Base-by-base conservation (phyloP, 352 stramenopile species). In the Phytopythium oedochilum region DNA sequence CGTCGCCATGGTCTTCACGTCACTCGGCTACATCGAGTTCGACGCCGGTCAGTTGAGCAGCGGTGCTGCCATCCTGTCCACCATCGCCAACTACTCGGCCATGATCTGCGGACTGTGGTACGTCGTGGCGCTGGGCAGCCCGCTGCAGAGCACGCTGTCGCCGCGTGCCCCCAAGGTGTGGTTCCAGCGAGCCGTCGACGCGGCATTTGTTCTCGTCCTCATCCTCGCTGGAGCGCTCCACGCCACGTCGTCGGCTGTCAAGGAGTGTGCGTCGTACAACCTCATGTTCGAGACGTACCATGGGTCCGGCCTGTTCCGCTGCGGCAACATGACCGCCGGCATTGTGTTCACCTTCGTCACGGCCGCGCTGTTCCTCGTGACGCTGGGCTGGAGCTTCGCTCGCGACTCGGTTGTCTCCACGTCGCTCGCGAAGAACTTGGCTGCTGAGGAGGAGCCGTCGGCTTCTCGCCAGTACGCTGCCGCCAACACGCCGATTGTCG, bases 281-380 rank as follows among this genome's bases (percentile, higher is more conserved):
- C 56, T 47, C 17, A 61, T 73, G 61, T 80, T 73, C 50, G 62
- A 66, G 63, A 67, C 64, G 20, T 77, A 76, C 67, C 67, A 76
- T 64, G 62, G 62, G 11, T 72, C 57, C 15, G 55, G 48, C 20
- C 64, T 78, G 22, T 77, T 80, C 68, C 71, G 71, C 45, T 80
- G 71, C 42, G 68, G 65, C 29, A 59, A 72, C 55, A 73, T 77
- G 61, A 75, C 59, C 3, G 47, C 61, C 2, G 62, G 61, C 26
- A 68, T 77, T 28, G 48, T 80, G 10, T 48, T 80, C 47, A 75
- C 68, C 1, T 80, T 77, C 60, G 56, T 80, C 28, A 71, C 68
- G 32, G 70, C 58, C 12, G 68, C 38, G 11, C 45, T 77, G 26
- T 75, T 71, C 61, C 49, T 70, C 7, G 59, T 66, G 26, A 68